Conservation (phyloP, 257 asterid species). For the Solanum dulcamara region DNA sequence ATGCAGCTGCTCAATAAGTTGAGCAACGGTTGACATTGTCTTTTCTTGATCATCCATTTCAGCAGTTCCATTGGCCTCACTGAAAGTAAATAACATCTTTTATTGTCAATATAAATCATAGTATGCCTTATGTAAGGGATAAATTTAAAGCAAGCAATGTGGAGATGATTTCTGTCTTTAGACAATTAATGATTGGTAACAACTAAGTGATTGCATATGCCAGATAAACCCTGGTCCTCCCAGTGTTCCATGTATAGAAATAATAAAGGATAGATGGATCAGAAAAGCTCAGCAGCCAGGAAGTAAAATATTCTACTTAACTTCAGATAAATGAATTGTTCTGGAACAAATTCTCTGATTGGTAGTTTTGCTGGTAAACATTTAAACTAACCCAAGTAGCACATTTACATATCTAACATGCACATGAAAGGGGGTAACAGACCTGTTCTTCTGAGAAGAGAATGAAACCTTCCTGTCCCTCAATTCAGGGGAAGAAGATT, state of each 20-base stretch:
- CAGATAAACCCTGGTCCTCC: neutral
- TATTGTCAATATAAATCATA: neutral
- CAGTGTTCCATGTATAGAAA: neutral
- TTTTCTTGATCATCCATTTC: conserved; percentile 64
- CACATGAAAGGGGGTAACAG: conserved; percentile 5
- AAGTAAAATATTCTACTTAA: neutral
- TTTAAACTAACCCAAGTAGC: neutral
- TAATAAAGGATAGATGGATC: neutral
- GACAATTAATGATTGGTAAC: neutral
- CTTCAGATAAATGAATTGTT: conserved; percentile 1
- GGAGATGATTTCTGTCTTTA: neutral
- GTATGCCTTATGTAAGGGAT: neutral
- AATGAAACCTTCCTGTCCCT: conserved; percentile 28
- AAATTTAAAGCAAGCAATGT: neutral
- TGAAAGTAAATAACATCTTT: conserved; percentile 15
- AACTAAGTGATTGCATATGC: neutral
- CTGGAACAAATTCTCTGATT: neutral
- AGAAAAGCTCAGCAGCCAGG: neutral
- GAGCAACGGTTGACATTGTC: conserved; percentile 55
- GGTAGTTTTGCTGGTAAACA: neutral
- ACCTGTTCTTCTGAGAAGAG: conserved; percentile 36
- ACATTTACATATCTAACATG: neutral
- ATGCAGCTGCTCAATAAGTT: conserved; percentile 71
- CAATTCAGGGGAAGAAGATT: conserved; percentile 29
- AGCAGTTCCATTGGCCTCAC: conserved; percentile 55